These are phyloP conservation scores for sunflower (Helianthus annuus) DNA, from an alignment of 129 eudicot species.

Conservation along the genomic window HanXRQr2.0-SUNRISE NC_035433.2:61913253-61913752, in stretches of 20 bases:
- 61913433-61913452: conserved; percentile 4
- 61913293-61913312: background rate
- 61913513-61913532: background rate
- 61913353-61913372: background rate
- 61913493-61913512: conserved; percentile 4
- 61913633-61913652: background rate
- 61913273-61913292: background rate
- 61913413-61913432: conserved; percentile 6
- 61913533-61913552: conserved; percentile 16
- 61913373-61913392: background rate
- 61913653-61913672: too few species aligned
- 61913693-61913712: background rate
- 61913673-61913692: too few species aligned
- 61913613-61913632: conserved; percentile 25
- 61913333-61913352: background rate
- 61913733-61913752: background rate
- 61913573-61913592: conserved; percentile 8
- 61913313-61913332: background rate
- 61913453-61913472: background rate
- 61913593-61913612: conserved; percentile 28
- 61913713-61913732: too few species aligned
- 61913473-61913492: conserved; percentile 18
- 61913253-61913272: too few species aligned
- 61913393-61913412: conserved; percentile 11
- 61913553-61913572: conserved; percentile 32